These are phyloP conservation scores for Alloteropsis angusta DNA, from an alignment of 202 grass and related monocot species.

Conservation along the genomic window DNA sequence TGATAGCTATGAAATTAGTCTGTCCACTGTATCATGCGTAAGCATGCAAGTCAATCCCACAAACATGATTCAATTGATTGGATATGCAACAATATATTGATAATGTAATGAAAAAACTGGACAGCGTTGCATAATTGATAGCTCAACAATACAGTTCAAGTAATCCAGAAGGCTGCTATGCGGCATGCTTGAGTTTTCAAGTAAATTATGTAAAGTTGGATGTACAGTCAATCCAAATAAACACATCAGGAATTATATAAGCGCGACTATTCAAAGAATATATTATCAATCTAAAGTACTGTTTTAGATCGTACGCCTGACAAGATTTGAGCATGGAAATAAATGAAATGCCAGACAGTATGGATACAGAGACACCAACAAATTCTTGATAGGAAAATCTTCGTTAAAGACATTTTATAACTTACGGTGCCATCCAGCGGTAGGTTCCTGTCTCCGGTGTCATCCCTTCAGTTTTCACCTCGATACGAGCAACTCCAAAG, in stretches of 20 bases:
- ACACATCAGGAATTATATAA: not conserved
- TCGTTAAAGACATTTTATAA: not conserved
- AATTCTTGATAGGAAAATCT: not conserved
- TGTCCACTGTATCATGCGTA: not conserved
- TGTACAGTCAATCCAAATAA: not conserved
- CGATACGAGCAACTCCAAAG: slow-evolving; percentile 84
- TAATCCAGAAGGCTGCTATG: not conserved
- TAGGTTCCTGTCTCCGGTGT: slow-evolving; percentile 85
- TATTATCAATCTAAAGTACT: not conserved
- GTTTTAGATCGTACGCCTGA: not conserved
- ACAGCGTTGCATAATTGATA: not conserved
- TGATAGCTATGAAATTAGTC: not conserved
- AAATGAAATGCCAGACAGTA: not conserved
- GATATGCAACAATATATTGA: not conserved
- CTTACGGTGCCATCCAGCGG: slow-evolving; percentile 93
- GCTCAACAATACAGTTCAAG: not conserved
- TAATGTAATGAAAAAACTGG: slow-evolving; percentile 12
- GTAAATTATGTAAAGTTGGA: not conserved
- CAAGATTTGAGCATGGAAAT: not conserved
- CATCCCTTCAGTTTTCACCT: slow-evolving; percentile 79
- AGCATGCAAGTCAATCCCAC: not conserved
- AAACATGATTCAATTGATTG: not conserved
- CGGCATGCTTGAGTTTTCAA: not conserved
- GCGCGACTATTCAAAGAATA: not conserved
- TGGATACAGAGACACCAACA: not conserved